Evolutionary conservation across 257 asterid genomes (phyloP), one percentile per base, ranked within the genome.

Genomic region (Nicotiana otophora): DNA sequence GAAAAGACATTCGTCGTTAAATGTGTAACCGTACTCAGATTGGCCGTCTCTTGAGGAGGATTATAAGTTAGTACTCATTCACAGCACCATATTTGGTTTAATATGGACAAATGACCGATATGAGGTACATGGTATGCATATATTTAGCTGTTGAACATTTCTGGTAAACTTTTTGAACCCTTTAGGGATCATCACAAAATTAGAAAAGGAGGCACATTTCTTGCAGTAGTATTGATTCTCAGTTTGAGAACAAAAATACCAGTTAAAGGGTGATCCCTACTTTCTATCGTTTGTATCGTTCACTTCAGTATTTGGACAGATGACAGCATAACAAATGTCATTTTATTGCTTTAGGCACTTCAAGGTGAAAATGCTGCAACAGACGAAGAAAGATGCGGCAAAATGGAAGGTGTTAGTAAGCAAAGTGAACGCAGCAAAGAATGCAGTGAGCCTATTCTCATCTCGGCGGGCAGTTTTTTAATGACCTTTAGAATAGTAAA

Each of bases 351-450:
- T 34, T 58, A 93, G 98, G 92, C 97, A 94, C 87, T 94, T 94
- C 91, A 94, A 93, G 90, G 90, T 84, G 81, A 94, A 93, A 86
- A 89, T 90, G 94, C 88, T 60, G 90, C 95, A 87, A 48, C 93
- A 89, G 84, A 91, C 90, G 23, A 94, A 90, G 89, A 94, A 88
- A 83, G 95, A 93, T 0, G 93, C 90, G 66, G 87, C 83, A 0
- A 93, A 90, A 83, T 94, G 98, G 98, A 90, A 83, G 66, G 65
- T 90, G 63, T 85, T 94, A 89, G 97, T 88, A 68, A 89, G 90
- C 83, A 94, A 88, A 87, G 97, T 95, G 60, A 76, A 82, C 16
- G 94, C 92, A 57, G 91, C 91, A 64, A 92, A 83, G 82, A 89
- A 88, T 87, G 86, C 88, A 4, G 88, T 90, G 81, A 87, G 88